Evolutionary conservation across 768 basidiomycete species (phyloP), one percentile per base, ranked within the genome.

Genomic region (Pholiota microspora): DNA sequence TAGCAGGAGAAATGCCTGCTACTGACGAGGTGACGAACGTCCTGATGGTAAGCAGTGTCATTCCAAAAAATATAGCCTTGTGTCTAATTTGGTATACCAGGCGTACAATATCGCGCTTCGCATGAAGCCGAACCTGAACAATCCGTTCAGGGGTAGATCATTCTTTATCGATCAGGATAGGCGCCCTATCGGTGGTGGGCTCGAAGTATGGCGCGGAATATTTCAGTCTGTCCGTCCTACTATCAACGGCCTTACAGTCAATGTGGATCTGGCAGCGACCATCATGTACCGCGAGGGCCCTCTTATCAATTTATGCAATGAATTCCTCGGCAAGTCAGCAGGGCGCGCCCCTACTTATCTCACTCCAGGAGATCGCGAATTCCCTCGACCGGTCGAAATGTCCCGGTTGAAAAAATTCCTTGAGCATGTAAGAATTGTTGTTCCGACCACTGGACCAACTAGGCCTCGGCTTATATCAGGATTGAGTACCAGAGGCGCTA

Each of bases 171-270:
- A 79, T 21, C 65, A 70, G 1, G 87, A 83, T 49, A 77, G 70
- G 7, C 77, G 72, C 44, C 61, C 69, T 25, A 74, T 90, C 23
- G 86, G 88, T 0, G 64, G 67, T 0, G 89, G 91, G 0, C 74
- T 92, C 2, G 77, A 82, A 12, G 75, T 90, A 0, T 89, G 88
- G 88, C 77, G 89, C 2, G 90, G 90, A 0, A 90, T 88, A 52
- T 92, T 92, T 69, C 90, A 92, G 64, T 88, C 86, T 0, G 78
- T 90, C 10, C 77, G 90, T 18, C 89, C 89, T 3, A 81, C 80
- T 0, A 76, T 84, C 15, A 83, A 83, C 0, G 71, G 72, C 0
- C 78, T 92, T 61, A 67, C 90, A 24, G 73, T 92, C 59, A 92
- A 92, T 54, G 77, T 92, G 58, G 90, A 92, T 57, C 88, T 90